phyloP scores from a whole-genome alignment of 75 land plant genomes.

The Cupressus sempervirens region DNA sequence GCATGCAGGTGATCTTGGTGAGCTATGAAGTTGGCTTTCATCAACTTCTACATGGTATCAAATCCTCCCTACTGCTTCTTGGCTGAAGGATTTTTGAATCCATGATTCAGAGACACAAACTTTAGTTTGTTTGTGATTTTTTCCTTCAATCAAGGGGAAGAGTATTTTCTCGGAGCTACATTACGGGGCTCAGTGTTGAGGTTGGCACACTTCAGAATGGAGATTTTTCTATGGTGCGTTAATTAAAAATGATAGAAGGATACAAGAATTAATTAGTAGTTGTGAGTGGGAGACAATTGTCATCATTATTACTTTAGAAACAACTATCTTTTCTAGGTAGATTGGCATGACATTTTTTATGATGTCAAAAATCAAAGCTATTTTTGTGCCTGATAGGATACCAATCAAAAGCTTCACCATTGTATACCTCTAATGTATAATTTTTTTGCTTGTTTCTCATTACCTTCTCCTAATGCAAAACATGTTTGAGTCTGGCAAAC shows the following conservation, averaged over 20 bases:
- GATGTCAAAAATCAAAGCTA: neutral
- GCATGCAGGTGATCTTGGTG: too few species aligned
- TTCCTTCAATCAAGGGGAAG: too few species aligned
- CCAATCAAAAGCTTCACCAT: neutral
- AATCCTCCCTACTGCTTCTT: too few species aligned
- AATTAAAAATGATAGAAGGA: neutral
- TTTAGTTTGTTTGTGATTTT: too few species aligned
- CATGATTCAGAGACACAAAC: too few species aligned
- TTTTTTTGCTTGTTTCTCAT: neutral
- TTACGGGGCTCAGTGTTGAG: neutral
- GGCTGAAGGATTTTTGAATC: too few species aligned
- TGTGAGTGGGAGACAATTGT: neutral
- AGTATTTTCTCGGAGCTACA: too few species aligned
- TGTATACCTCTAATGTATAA: neutral
- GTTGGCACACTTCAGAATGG: neutral
- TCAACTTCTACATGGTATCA: too few species aligned
- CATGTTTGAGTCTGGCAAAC: neutral
- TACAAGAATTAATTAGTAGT: neutral
- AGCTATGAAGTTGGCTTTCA: too few species aligned
- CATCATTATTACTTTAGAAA: neutral
- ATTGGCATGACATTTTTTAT: neutral
- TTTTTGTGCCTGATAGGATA: neutral
- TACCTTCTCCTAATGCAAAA: conserved; percentile 1
- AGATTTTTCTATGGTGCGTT: neutral
- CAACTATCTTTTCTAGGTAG: neutral